A percentile compares a stretch with the other conserved stretches of the same genome.
Evolutionary conservation across 345 rosid genomes (phyloP).

Genomic region (Brassica juncea): DNA sequence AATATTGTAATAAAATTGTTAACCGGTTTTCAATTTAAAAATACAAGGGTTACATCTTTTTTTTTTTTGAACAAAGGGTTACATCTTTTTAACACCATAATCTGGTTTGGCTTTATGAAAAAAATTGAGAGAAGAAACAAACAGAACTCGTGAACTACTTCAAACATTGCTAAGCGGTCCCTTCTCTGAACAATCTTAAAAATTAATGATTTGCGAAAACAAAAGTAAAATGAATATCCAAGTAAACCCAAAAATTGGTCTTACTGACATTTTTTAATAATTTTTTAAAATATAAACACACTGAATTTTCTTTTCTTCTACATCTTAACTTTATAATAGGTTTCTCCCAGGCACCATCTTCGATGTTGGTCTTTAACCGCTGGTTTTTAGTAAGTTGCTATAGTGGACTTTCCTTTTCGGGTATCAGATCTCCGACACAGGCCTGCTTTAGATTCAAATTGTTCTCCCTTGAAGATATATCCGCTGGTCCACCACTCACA

Average conservation of each 20-base stretch:
- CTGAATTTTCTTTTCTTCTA: too few relatives aligned
- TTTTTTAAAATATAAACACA: too few relatives aligned
- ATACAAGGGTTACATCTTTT: neutral
- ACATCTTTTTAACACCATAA: neutral
- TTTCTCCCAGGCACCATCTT: too few relatives aligned
- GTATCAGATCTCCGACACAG: too few relatives aligned
- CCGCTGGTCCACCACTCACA: too few relatives aligned
- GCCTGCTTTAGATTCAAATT: too few relatives aligned
- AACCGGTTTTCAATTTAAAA: neutral
- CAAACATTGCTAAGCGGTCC: neutral
- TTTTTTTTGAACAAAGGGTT: neutral
- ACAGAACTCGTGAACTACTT: neutral
- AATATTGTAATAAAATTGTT: neutral
- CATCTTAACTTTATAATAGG: too few relatives aligned
- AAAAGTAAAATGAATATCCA: neutral
- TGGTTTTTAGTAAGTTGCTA: too few relatives aligned
- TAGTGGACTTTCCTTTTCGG: too few relatives aligned
- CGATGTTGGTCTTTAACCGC: too few relatives aligned
- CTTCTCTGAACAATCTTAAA: neutral
- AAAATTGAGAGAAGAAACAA: neutral
- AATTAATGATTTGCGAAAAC: neutral
- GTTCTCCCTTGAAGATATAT: too few relatives aligned
- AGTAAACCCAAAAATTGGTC: neutral
- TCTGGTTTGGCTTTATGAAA: neutral
- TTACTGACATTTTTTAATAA: neutral